Evolutionary conservation across 371 early-diverging fungal species (phyloP).

Genomic region (Actinomortierella wolfii): DNA sequence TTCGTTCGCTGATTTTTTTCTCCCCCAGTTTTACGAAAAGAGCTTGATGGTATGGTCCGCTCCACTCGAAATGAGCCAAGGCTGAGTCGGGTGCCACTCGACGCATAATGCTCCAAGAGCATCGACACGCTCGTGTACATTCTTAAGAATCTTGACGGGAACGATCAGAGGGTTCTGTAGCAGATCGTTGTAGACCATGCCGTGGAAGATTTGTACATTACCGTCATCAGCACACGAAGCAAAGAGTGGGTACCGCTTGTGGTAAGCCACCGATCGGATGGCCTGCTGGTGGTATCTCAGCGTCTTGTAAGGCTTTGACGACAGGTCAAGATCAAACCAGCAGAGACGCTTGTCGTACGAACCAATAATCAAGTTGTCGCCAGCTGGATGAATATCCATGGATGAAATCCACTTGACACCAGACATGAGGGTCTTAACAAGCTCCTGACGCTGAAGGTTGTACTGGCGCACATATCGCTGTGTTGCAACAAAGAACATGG

Average conservation of each 20-base stretch:
- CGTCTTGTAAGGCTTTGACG: slow-evolving; percentile 89
- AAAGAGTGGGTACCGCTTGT: slow-evolving; percentile 91
- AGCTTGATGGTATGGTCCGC: slow-evolving; percentile 79
- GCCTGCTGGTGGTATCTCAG: slow-evolving; percentile 89
- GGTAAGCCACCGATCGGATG: slow-evolving; percentile 87
- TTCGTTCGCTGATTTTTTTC: not conserved
- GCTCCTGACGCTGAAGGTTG: slow-evolving; percentile 86
- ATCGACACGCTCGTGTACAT: slow-evolving; percentile 76
- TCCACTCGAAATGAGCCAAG: slow-evolving; percentile 91
- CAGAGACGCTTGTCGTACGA: slow-evolving; percentile 91
- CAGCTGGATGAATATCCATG: slow-evolving; percentile 90
- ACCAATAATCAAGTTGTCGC: slow-evolving; percentile 95
- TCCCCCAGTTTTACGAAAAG: slow-evolving; percentile 63
- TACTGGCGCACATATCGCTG: slow-evolving; percentile 93
- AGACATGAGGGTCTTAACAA: slow-evolving; percentile 80
- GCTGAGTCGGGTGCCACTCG: slow-evolving; percentile 95
- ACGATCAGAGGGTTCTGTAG: slow-evolving; percentile 96
- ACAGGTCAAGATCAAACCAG: slow-evolving; percentile 97
- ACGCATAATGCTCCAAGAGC: slow-evolving; percentile 80
- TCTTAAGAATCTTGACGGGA: slow-evolving; percentile 91
- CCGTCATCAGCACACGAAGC: slow-evolving; percentile 95
- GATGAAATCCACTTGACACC: slow-evolving; percentile 94
- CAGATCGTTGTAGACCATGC: slow-evolving; percentile 94
- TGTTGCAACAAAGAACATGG: slow-evolving; percentile 92
- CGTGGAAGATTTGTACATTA: slow-evolving; percentile 93